phyloP scores from a whole-genome alignment of 345 rosid genomes.

The Boechera stricta region DNA sequence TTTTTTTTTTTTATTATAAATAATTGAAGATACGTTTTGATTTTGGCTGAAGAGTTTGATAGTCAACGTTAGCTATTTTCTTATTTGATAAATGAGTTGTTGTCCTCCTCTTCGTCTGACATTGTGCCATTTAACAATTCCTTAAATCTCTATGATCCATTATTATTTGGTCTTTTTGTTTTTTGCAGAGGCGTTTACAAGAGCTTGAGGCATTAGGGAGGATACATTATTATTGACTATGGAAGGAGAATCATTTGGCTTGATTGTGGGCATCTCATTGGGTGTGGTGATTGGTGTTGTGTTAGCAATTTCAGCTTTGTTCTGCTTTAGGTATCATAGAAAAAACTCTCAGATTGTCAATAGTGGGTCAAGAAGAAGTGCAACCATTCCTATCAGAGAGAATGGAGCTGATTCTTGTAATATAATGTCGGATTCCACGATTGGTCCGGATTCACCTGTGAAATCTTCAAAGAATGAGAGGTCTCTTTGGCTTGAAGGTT shows the following conservation, averaged over 20 bases:
- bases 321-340: conserved; percentile 70
- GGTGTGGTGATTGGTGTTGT: conserved; percentile 94
- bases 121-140: conserved; percentile 7
- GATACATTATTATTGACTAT: conserved; percentile 39
- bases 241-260: conserved; percentile 80
- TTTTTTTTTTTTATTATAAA: background rate
- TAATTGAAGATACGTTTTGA: conserved; percentile 27
- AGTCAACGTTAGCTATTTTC: conserved; percentile 39
- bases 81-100: conserved; percentile 28
- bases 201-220: conserved; percentile 36
- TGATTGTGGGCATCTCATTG: conserved; percentile 86
- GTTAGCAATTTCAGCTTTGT: conserved; percentile 67
- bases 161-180: background rate
- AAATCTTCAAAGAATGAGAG: conserved; percentile 66
- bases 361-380: conserved; percentile 87
- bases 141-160: conserved; percentile 31
- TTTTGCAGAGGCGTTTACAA: conserved; percentile 52
- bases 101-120: conserved; percentile 30
- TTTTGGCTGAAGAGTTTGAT: conserved; percentile 23
- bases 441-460: conserved; percentile 88
- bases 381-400: conserved; percentile 72
- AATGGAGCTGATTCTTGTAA: conserved; percentile 80
- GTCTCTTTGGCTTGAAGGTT: conserved; percentile 82
- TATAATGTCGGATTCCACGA: conserved; percentile 78
- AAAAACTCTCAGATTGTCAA: conserved; percentile 86